These are phyloP conservation scores for Phoma sp. DNA, from an alignment of 2,329 filamentous ascomycete genomes.

Conservation along the genomic window DNA sequence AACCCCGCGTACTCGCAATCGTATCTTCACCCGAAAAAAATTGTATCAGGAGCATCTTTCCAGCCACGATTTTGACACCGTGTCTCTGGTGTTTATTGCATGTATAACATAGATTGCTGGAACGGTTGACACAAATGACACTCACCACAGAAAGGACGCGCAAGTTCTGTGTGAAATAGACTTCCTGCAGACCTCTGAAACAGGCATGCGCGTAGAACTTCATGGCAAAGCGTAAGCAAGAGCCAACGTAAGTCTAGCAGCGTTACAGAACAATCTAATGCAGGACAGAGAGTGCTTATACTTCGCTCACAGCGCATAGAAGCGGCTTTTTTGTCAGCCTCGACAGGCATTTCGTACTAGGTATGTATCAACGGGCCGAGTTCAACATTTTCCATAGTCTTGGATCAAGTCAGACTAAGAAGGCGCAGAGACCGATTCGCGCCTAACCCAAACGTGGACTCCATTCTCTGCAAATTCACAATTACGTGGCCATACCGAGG, in stretches of 20 bases:
- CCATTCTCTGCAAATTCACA: not conserved
- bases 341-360: not conserved
- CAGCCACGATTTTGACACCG: not conserved
- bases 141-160: not conserved
- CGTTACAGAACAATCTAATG: not conserved
- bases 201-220: not conserved
- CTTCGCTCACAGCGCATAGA: not conserved
- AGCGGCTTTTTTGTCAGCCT: not conserved
- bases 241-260: not conserved
- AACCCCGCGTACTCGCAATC: not conserved
- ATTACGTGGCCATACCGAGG: conserved; percentile 1
- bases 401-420: not conserved
- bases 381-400: conserved; percentile 5
- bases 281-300: not conserved
- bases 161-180: not conserved
- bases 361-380: conserved; percentile 1
- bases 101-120: no score
- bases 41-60: not conserved
- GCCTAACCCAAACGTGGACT: no score
- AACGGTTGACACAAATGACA: not conserved
- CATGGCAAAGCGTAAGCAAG: not conserved
- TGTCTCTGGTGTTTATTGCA: not conserved
- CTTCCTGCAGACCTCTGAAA: not conserved
- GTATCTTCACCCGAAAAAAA: not conserved
- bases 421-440: no score